Percentiles rank a stretch among this genome's conserved stretches.
phyloP scores from a whole-genome alignment of 73 alveolate genomes.

The Paraurostyla sp. region DNA sequence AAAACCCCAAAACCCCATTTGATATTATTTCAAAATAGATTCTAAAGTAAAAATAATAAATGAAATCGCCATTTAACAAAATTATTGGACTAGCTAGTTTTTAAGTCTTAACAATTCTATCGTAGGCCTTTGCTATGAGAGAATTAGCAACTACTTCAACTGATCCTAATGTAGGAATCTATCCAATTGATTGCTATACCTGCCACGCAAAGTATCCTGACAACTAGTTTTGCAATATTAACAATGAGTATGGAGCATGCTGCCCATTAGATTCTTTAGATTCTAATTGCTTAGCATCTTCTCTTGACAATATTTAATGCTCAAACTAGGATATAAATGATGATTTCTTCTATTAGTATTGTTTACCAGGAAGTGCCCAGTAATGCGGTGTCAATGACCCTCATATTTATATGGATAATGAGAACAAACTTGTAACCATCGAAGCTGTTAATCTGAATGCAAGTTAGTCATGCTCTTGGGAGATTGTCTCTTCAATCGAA shows the following conservation, averaged over 20 bases:
- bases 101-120: too few relatives aligned
- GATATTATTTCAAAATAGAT: too few relatives aligned
- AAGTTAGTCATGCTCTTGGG: slow-evolving; percentile 20
- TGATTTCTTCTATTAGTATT: neutral
- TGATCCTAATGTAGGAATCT: neutral
- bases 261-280: neutral
- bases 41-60: too few relatives aligned
- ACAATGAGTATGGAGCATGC: slow-evolving; percentile 24
- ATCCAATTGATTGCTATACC: slow-evolving; percentile 11
- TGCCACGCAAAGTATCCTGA: slow-evolving; percentile 33
- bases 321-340: neutral
- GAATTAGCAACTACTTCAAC: too few relatives aligned
- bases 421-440: neutral
- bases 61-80: too few relatives aligned
- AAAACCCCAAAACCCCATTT: too few relatives aligned
- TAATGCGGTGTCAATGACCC: too few relatives aligned
- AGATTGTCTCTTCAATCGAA: neutral
- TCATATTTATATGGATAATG: too few relatives aligned
- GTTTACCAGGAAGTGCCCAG: neutral
- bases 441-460: neutral
- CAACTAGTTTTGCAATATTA: neutral
- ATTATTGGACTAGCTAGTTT: too few relatives aligned
- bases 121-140: too few relatives aligned
- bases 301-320: neutral
- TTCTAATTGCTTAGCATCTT: neutral